Conservation (phyloP, 495 filamentous ascomycete genomes). For the Xeromyces bisporus region DNA sequence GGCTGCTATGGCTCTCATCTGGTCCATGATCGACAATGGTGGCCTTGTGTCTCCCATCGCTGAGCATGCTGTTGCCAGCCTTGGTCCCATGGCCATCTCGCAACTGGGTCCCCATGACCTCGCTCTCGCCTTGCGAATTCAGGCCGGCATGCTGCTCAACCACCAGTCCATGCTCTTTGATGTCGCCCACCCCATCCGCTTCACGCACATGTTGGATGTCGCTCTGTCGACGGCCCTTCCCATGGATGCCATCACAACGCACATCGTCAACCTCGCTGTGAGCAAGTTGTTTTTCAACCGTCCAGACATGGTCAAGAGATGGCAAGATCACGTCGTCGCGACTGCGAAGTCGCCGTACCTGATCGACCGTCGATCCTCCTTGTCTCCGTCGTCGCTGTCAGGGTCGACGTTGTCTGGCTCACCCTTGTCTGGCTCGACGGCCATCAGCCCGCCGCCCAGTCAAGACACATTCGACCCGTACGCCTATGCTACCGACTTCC, state of each 20-base stretch:
- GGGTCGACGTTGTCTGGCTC: too few relatives aligned
- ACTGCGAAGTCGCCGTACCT: constrained; percentile 17
- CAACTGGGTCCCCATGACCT: constrained; percentile 40
- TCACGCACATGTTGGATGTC: constrained; percentile 43
- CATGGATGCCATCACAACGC: constrained; percentile 33
- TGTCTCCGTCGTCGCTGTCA: too few relatives aligned
- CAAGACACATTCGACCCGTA: constrained; percentile 85
- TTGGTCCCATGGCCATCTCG: constrained; percentile 41
- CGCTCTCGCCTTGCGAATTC: constrained; percentile 42
- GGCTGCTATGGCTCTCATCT: constrained; percentile 42
- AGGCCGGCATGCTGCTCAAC: constrained; percentile 42
- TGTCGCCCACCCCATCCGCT: constrained; percentile 38
- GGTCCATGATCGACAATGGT: constrained; percentile 62
- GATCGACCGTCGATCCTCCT: background rate
- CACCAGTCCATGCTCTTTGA: constrained; percentile 29
- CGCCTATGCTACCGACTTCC: constrained; percentile 73
- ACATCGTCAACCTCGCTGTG: constrained; percentile 41
- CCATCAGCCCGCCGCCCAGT: constrained; percentile 27
- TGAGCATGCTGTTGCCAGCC: constrained; percentile 42
- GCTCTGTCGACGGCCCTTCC: constrained; percentile 30
- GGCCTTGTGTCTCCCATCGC: constrained; percentile 42
- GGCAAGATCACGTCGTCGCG: constrained; percentile 36
- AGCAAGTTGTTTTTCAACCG: constrained; percentile 32
- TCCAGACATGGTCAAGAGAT: constrained; percentile 39
- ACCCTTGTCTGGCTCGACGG: constrained; percentile 22